phyloP scores from a whole-genome alignment of 805 yeast genomes.

The Hanseniaspora lindneri region DNA sequence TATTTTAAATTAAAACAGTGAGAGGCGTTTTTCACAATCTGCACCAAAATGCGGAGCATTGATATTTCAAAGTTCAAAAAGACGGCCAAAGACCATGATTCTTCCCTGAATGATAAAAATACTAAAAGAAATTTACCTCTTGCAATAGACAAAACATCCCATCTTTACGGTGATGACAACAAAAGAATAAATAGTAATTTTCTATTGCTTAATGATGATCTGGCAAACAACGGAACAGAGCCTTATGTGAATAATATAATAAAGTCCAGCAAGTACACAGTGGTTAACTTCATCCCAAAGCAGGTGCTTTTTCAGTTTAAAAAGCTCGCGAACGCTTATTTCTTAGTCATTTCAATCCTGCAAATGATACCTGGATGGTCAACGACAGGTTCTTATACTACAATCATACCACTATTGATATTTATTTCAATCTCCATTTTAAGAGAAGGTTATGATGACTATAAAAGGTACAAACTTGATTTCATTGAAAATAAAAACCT shows the following conservation, averaged over 20 bases:
- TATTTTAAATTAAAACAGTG: no score
- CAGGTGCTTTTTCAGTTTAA: conserved; percentile 86
- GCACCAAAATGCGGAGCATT: no score
- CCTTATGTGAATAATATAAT: conserved; percentile 59
- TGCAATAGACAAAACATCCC: neutral
- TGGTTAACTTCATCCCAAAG: conserved; percentile 72
- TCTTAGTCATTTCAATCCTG: conserved; percentile 76
- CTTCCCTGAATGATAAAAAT: neutral
- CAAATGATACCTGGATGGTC: conserved; percentile 97
- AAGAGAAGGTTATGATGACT: conserved; percentile 90
- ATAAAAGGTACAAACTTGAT: conserved; percentile 75
- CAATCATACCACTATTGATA: conserved; percentile 75
- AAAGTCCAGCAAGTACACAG: conserved; percentile 76
- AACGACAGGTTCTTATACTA: conserved; percentile 89
- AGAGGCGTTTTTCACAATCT: no score
- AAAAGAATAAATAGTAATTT: neutral
- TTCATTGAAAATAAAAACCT: conserved; percentile 62
- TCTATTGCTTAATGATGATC: neutral
- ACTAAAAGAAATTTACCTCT: neutral
- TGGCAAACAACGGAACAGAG: neutral
- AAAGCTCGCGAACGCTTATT: conserved; percentile 82
- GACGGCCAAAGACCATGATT: no score
- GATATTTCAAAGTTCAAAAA: no score
- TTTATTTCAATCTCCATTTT: conserved; percentile 82
- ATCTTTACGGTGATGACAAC: neutral